Conservation (phyloP, 169 alveolate species). For the Eimeria acervulina region DNA sequence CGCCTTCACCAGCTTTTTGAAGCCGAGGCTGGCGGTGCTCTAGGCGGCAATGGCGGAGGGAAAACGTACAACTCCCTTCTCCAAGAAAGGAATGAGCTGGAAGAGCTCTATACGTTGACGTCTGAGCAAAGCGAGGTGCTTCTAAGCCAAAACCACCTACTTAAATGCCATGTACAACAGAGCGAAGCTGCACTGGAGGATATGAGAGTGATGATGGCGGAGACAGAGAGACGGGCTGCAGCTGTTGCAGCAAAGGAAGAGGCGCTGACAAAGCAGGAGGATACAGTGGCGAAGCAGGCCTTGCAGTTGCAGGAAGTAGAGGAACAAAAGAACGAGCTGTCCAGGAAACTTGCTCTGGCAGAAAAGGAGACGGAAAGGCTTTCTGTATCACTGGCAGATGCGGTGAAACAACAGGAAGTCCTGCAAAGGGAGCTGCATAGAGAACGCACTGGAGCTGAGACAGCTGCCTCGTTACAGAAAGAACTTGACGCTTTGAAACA, state of each 20-base stretch:
- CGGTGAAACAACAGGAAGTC: slow-evolving; percentile 27
- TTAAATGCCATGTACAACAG: slow-evolving; percentile 81
- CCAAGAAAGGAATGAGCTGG: slow-evolving; percentile 81
- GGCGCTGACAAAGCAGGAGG: slow-evolving; percentile 21
- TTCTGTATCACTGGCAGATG: slow-evolving; percentile 16
- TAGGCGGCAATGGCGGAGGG: slow-evolving; percentile 20
- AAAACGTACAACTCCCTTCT: slow-evolving; percentile 1
- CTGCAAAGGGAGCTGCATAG: slow-evolving; percentile 49
- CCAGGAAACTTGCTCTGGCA: slow-evolving; percentile 32
- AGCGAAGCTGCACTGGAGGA: slow-evolving; percentile 63
- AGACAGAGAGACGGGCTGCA: slow-evolving; percentile 73
- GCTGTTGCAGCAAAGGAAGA: slow-evolving; percentile 65
- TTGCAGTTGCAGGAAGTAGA: slow-evolving; percentile 41
- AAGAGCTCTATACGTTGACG: slow-evolving; percentile 75
- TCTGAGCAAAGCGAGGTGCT: slow-evolving; percentile 83
- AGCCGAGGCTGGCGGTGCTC: slow-evolving; percentile 47
- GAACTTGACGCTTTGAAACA: slow-evolving; percentile 22
- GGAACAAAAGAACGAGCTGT: slow-evolving; percentile 14
- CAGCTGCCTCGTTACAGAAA: slow-evolving; percentile 76
- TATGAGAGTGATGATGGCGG: slow-evolving; percentile 60
- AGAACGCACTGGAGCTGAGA: slow-evolving; percentile 56
- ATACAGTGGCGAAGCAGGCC: slow-evolving; percentile 13
- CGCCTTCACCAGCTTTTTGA: slow-evolving; percentile 77
- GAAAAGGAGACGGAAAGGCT: slow-evolving; percentile 61
- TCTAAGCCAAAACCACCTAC: slow-evolving; percentile 72